These are phyloP conservation scores for Phytopythium aichiense DNA, from an alignment of 352 stramenopile genomes.

Conservation along the genomic window DNA sequence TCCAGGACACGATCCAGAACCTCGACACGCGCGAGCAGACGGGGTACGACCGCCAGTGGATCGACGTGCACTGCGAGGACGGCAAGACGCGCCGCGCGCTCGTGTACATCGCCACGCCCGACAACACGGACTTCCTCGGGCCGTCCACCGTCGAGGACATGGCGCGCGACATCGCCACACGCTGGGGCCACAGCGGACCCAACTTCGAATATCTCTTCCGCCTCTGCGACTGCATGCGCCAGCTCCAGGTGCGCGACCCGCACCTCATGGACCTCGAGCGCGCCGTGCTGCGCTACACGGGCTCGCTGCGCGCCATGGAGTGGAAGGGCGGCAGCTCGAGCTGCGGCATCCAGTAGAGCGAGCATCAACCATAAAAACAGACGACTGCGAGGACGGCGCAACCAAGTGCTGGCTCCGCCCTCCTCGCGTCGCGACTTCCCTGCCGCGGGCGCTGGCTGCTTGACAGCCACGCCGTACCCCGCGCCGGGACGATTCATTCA, in stretches of 20 bases:
- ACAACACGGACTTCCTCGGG: slow-evolving; percentile 84
- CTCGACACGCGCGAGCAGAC: slow-evolving; percentile 84
- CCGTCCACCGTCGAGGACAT: slow-evolving; percentile 67
- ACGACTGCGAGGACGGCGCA: slow-evolving; percentile 2
- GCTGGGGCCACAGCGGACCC: slow-evolving; percentile 60
- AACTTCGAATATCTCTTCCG: slow-evolving; percentile 86
- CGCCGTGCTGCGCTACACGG: slow-evolving; percentile 57
- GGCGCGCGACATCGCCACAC: slow-evolving; percentile 73
- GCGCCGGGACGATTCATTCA: background rate
- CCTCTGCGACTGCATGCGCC: slow-evolving; percentile 77
- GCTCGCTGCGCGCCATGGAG: slow-evolving; percentile 22
- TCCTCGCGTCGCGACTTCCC: background rate
- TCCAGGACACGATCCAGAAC: slow-evolving; percentile 68
- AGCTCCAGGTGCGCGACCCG: slow-evolving; percentile 65
- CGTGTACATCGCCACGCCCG: slow-evolving; percentile 81
- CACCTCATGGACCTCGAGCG: slow-evolving; percentile 72
- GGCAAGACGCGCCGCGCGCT: slow-evolving; percentile 58
- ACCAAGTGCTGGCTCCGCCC: slow-evolving; percentile 7
- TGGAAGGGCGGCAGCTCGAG: slow-evolving; percentile 33
- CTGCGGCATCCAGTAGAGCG: slow-evolving; percentile 46
- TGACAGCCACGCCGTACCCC: no score
- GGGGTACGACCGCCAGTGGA: slow-evolving; percentile 73
- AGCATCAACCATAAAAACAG: background rate
- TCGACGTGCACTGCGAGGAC: slow-evolving; percentile 77
- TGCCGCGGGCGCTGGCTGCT: background rate